Evolutionary conservation across 2,329 filamentous ascomycete genomes (phyloP).

Genomic region (Trichophyton benhamiae): DNA sequence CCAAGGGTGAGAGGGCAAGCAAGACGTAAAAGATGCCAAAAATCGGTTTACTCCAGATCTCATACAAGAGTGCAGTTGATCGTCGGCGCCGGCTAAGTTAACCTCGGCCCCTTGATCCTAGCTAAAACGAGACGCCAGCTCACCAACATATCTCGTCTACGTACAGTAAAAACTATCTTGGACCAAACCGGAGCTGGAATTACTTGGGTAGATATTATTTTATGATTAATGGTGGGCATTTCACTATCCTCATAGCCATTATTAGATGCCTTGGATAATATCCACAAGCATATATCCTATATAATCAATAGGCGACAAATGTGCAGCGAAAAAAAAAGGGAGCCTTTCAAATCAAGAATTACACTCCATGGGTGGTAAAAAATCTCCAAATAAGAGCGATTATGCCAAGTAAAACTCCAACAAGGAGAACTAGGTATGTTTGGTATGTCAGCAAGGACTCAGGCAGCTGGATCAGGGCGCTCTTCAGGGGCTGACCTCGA

Average conservation of each 20-base stretch:
- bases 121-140: neutral
- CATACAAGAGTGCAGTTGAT: neutral
- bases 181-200: too few relatives aligned
- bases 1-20: neutral
- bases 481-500: constrained; percentile 5
- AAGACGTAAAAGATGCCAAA: neutral
- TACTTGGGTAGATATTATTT: too few relatives aligned
- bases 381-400: neutral
- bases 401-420: neutral
- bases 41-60: too few relatives aligned
- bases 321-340: too few relatives aligned
- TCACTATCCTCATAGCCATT: too few relatives aligned
- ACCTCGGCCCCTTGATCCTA: neutral
- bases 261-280: too few relatives aligned
- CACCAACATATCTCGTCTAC: neutral
- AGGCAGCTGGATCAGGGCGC: neutral
- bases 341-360: too few relatives aligned
- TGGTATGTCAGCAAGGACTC: neutral
- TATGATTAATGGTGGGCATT: too few relatives aligned
- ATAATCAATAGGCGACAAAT: too few relatives aligned
- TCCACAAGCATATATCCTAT: too few relatives aligned
- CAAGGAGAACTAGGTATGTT: neutral
- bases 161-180: too few relatives aligned
- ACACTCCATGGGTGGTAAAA: too few relatives aligned
- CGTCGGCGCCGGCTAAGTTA: neutral